Percentiles rank a stretch among this genome's conserved stretches.
These are phyloP conservation scores for Rhodamnia argentea DNA, from an alignment of 345 rosid species.

Conservation along the genomic window DNA sequence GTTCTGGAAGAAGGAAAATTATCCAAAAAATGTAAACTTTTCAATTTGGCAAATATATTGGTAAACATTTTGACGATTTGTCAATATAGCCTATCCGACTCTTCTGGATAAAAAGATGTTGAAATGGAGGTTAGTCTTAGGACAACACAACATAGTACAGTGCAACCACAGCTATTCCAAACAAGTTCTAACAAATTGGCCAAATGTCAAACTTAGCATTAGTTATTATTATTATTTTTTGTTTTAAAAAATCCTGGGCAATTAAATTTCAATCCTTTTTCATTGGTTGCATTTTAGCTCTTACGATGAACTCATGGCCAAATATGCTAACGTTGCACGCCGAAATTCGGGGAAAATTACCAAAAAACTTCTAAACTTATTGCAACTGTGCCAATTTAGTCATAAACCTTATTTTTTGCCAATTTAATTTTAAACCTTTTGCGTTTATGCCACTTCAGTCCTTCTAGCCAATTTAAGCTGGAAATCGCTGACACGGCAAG, in stretches of 20 bases:
- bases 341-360: too few species aligned
- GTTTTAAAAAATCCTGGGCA: neutral
- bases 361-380: too few species aligned
- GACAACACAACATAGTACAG: neutral
- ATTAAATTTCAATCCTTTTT: neutral
- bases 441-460: too few species aligned
- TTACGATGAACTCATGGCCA: neutral
- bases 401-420: accelerated
- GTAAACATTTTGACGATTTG: neutral
- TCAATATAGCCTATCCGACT: accelerated
- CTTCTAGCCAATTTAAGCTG: too few species aligned
- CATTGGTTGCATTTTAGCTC: neutral
- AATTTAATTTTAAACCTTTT: too few species aligned
- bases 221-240: neutral
- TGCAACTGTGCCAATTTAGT: too few species aligned
- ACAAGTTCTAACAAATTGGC: neutral
- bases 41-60: too few species aligned
- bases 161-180: neutral
- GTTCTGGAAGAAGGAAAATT: too few species aligned
- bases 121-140: too few species aligned
- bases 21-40: too few species aligned
- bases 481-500: too few species aligned
- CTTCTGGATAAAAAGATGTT: accelerated
- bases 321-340: neutral
- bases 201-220: neutral